Evolutionary conservation across 2,329 filamentous ascomycete species (phyloP), one percentile per base, ranked within the genome.

Genomic region (Thyridium curvatum): DNA sequence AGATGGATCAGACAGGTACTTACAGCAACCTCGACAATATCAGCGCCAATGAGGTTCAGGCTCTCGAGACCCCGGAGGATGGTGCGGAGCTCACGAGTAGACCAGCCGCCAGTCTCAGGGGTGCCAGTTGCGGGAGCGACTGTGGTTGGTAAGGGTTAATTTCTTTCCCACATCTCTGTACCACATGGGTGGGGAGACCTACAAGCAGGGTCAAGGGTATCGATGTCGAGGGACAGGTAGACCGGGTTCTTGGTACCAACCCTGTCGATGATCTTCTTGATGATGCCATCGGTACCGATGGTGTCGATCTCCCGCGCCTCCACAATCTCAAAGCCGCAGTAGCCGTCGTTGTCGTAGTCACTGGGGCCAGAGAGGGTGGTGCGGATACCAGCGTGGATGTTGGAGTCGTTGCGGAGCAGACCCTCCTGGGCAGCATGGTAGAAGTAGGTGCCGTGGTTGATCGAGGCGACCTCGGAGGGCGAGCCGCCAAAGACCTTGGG

Each of bases 361-460:
- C 78, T 84, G 1, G 82, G 80, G 0, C 86, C 86, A 42, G 78
- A 84, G 14, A 93, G 69, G 3, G 86, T 93, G 0, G 87, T 93
- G 40, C 87, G 79, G 58, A 94, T 93, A 30, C 87, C 87, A 13
- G 86, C 87, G 58, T 94, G 87, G 61, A 94, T 89, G 63, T 89
- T 91, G 49, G 78, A 84, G 66, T 93, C 84, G 55, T 93, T 94
- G 45, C 72, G 72, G 15, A 94, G 69, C 13, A 93, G 69, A 3
- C 87, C 87, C 57, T 93, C 86, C 62, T 81, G 77, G 1, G 82
- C 65, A 0, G 86, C 87, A 56, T 91, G 85, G 64, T 83, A 93
- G 65, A 94, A 94, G 67, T 93, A 93, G 2, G 86, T 93, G 32
- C 87, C 87, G 64, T 93, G 86, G 64, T 93, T 94, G 65, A 94